Percentiles rank a stretch among this genome's conserved stretches.
Evolutionary conservation across 305 asterid species (phyloP).

Genomic region (Rubia tinctorum): DNA sequence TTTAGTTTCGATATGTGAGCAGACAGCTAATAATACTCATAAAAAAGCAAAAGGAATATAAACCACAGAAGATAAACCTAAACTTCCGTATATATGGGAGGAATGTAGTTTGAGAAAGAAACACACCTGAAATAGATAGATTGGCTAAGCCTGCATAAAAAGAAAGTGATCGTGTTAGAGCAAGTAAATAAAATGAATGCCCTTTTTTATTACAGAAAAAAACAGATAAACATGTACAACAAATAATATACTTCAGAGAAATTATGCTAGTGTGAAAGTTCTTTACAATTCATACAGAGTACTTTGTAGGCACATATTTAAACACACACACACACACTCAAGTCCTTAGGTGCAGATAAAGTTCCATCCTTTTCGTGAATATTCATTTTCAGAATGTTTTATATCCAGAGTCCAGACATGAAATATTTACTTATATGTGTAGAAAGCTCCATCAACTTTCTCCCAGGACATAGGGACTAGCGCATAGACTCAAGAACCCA

Average conservation of each 20-base stretch:
- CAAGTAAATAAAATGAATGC: conserved; percentile 11
- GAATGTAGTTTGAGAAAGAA: conserved; percentile 7
- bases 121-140: conserved; percentile 61
- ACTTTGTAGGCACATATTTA: neutral
- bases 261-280: neutral
- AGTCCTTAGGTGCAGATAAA: neutral
- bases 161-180: conserved; percentile 17
- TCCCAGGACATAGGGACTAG: neutral
- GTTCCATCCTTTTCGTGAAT: neutral
- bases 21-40: neutral
- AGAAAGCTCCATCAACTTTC: neutral
- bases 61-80: neutral
- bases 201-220: neutral
- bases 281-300: neutral
- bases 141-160: conserved; percentile 70
- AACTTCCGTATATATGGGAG: neutral
- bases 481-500: neutral
- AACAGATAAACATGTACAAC: neutral
- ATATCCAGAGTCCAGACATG: neutral
- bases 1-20: neutral
- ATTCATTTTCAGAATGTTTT: no score
- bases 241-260: neutral
- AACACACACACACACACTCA: neutral
- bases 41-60: neutral
- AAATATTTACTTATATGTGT: no score